Evolutionary conservation across 257 asterid genomes (phyloP).

Genomic region (Nicotiana otophora): DNA sequence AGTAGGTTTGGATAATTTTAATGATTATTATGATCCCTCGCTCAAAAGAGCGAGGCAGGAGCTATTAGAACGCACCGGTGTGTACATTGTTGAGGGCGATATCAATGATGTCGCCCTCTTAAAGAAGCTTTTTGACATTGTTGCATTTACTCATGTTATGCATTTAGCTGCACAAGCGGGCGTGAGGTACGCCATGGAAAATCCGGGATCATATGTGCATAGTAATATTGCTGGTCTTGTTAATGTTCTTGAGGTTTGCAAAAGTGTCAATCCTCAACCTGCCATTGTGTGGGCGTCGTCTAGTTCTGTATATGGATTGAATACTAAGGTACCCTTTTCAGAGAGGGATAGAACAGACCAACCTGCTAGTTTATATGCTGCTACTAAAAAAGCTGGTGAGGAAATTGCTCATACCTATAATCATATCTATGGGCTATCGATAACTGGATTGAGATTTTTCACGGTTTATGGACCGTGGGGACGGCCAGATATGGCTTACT

Average conservation of each 20-base stretch:
- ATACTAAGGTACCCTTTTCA: conserved; percentile 83
- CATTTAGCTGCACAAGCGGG: conserved; percentile 99
- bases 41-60: conserved; percentile 77
- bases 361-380: conserved; percentile 92
- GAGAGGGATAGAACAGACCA: conserved; percentile 87
- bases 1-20: conserved; percentile 79
- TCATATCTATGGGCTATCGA: conserved; percentile 18
- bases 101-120: conserved; percentile 57
- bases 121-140: conserved; percentile 69
- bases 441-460: conserved; percentile 21
- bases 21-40: conserved; percentile 71
- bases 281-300: conserved; percentile 95
- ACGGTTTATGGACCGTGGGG: conserved; percentile 29
- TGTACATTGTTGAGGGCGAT: conserved; percentile 92
- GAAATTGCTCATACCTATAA: conserved; percentile 17
- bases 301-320: conserved; percentile 92
- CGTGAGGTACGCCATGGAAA: conserved; percentile 92
- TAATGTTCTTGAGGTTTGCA: conserved; percentile 78
- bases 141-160: conserved; percentile 88
- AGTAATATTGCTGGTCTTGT: conserved; percentile 94
- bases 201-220: conserved; percentile 90
- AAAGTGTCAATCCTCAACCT: conserved; percentile 81
- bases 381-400: conserved; percentile 74
- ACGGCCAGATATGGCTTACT: conserved; percentile 25
- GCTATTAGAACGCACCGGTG: conserved; percentile 67